These are phyloP conservation scores for Boletus rubropictus DNA, from an alignment of 768 basidiomycete species.

Conservation along the genomic window DNA sequence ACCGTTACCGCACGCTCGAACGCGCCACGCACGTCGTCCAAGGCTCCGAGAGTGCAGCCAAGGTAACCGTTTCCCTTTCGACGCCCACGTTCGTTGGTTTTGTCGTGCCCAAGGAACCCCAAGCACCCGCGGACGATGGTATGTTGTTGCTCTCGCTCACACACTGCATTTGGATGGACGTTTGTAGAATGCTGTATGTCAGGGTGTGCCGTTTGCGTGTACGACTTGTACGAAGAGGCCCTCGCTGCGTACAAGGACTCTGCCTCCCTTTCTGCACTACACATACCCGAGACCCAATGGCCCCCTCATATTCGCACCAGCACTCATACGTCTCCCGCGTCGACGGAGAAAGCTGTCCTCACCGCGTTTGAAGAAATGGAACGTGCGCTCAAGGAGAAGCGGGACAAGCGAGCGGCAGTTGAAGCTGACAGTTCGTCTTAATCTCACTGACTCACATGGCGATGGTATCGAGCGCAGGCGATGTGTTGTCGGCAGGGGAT, in stretches of 20 bases:
- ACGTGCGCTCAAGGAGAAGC: constrained; percentile 46
- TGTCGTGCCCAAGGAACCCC: constrained; percentile 57
- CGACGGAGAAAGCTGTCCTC: constrained; percentile 33
- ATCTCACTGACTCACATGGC: constrained; percentile 1
- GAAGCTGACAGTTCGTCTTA: constrained; percentile 35
- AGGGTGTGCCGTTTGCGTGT: constrained; percentile 87
- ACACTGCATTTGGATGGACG: background rate
- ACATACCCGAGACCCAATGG: constrained; percentile 60
- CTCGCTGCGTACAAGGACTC: constrained; percentile 56
- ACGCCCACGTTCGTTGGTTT: constrained; percentile 18
- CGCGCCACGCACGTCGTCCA: constrained; percentile 31
- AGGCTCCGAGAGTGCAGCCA: constrained; percentile 3
- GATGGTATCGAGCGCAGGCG: constrained; percentile 15
- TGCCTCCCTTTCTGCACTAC: constrained; percentile 40
- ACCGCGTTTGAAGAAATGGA: constrained; percentile 75
- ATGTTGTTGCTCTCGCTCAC: background rate
- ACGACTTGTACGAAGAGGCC: constrained; percentile 80
- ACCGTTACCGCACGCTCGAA: constrained; percentile 53
- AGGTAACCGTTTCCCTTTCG: background rate
- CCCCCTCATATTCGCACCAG: constrained; percentile 43
- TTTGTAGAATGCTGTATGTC: constrained; percentile 90
- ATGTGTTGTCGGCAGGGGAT: constrained; percentile 12
- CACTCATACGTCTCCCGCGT: background rate
- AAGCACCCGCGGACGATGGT: constrained; percentile 57
- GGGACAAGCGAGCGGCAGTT: constrained; percentile 26